Conservation (phyloP, 805 yeast genomes). For the Isabelozyma pseudorhagii region DNA sequence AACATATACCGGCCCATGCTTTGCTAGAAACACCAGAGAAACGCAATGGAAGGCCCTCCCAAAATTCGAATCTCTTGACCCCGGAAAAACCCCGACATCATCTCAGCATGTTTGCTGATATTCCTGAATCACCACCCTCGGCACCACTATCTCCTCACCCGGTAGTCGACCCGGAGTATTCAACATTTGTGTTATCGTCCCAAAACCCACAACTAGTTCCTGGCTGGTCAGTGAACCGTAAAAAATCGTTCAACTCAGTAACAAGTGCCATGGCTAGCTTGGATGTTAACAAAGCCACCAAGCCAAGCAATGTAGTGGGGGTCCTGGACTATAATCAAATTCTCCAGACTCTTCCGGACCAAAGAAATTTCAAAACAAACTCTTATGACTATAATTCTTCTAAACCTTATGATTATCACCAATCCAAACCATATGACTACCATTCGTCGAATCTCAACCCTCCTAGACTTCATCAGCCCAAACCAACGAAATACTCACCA, state of each 20-base stretch:
- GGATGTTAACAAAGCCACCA: slow-evolving; percentile 10
- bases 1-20: neutral
- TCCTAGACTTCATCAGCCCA: slow-evolving; percentile 1
- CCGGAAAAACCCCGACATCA: neutral
- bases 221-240: slow-evolving; percentile 9
- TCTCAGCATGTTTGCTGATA: slow-evolving; percentile 18
- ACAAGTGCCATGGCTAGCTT: slow-evolving; percentile 30
- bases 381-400: neutral
- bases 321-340: neutral
- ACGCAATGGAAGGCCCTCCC: neutral
- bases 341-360: slow-evolving; percentile 12
- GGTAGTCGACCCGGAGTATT: slow-evolving; percentile 1
- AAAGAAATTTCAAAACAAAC: slow-evolving; percentile 1
- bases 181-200: neutral
- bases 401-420: too few relatives aligned
- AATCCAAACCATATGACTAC: too few relatives aligned
- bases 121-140: slow-evolving; percentile 45
- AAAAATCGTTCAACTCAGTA: slow-evolving; percentile 19
- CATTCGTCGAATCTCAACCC: slow-evolving; percentile 1
- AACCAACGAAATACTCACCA: slow-evolving; percentile 1
- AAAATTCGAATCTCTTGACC: too few relatives aligned
- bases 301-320: neutral
- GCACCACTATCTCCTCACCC: slow-evolving; percentile 38
- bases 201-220: slow-evolving; percentile 1
- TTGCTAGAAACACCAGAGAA: neutral